Evolutionary conservation across 2,329 filamentous ascomycete genomes (phyloP), one percentile per base, ranked within the genome.

Genomic region (Aureobasidium subglaciale): DNA sequence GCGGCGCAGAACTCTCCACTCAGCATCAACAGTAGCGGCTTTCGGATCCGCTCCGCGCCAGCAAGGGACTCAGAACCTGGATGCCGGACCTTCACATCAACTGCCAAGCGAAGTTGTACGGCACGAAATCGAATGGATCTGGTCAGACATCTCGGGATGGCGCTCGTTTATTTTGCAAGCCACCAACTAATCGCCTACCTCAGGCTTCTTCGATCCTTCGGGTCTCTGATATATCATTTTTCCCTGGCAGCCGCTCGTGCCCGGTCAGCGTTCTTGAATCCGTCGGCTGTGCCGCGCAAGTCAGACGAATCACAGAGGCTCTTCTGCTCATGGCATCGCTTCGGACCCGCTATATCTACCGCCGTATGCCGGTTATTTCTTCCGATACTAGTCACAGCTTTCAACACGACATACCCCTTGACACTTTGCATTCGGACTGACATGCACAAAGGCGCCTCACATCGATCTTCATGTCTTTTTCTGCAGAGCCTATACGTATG

Each of bases 31-130:
- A 20, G 24, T 3, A 24, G 35, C 18, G 46, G 48, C 35, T 40
- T 4, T 41, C 48, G 48, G 48, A 52, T 52, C 34, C 30, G 18
- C 6, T 25, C 48, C 48, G 48, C 48, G 35, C 22, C 18, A 11
- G 48, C 48, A 52, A 52, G 48, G 48, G 35, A 41, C 8, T 41
- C 25, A 32, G 16, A 41, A 52, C 48, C 48, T 8, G 48, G 48
- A 27, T 52, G 48, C 48, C 35, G 48, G 48, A 52, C 25, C 32
- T 13, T 41, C 34, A 41, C 24, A n/a, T 41, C 35, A 3, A 24
- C 35, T 15, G 8, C 27, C 35, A 40, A 25, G 27, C 16, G 30
- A 37, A 20, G 20, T 24, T 4, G 5, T 27, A 15, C 30, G 16
- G 20, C 29, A 10, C 7, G 20, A 35, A 25, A 24, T 18, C 24